phyloP scores from a whole-genome alignment of 2,329 filamentous ascomycete species.

The Chaetomiaceae sp. region DNA sequence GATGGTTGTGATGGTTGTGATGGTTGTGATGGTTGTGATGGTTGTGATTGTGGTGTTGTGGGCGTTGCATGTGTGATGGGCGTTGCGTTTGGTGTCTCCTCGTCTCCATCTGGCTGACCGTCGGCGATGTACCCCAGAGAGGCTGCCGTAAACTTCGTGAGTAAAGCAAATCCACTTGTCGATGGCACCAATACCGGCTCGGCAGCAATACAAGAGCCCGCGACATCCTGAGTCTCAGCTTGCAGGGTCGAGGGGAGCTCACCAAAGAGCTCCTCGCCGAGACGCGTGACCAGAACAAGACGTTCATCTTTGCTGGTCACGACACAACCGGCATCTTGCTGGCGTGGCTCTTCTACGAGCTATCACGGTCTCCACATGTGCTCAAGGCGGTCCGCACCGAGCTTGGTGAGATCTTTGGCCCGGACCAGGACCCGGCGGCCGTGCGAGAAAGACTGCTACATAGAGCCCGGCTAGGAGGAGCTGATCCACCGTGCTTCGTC shows the following conservation, averaged over 20 bases:
- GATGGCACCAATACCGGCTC: not conserved
- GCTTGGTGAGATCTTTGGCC: conserved; percentile 33
- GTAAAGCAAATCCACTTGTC: no score
- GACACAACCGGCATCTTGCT: conserved; percentile 38
- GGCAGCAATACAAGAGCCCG: conserved; percentile 18
- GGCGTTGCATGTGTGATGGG: no score
- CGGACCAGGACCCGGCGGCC: conserved; percentile 26
- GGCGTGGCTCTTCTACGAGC: conserved; percentile 35
- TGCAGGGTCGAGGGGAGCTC: conserved; percentile 28
- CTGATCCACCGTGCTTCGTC: conserved; percentile 29
- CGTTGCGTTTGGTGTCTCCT: no score
- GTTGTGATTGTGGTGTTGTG: no score
- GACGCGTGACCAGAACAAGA: conserved; percentile 35
- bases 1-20: no score
- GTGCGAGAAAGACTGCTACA: conserved; percentile 28
- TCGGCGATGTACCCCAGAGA: conserved; percentile 22
- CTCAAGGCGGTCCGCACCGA: conserved; percentile 32
- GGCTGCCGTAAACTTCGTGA: conserved; percentile 20
- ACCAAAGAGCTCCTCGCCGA: conserved; percentile 28
- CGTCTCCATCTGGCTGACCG: no score
- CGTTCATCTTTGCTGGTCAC: conserved; percentile 39
- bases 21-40: no score
- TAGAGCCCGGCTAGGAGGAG: conserved; percentile 28
- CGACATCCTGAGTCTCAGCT: conserved; percentile 33
- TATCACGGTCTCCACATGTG: conserved; percentile 30